Percentiles rank a stretch among this genome's conserved stretches.
Conservation (phyloP, 805 yeast species). For the Lachancea fermentati region DNA sequence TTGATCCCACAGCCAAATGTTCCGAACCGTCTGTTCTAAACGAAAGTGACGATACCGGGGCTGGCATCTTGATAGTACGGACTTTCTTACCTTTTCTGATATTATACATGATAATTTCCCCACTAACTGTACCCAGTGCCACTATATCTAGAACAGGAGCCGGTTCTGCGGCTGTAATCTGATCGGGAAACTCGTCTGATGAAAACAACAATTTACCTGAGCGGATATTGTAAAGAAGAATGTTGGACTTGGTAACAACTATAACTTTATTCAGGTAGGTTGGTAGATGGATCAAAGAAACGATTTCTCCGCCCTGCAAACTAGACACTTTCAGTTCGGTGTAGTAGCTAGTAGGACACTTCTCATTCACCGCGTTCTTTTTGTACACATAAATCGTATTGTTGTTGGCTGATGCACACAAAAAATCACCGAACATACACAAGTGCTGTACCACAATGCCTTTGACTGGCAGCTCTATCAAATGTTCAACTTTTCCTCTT, state of each 20-base stretch:
- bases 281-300: slow-evolving; percentile 63
- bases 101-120: slow-evolving; percentile 62
- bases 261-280: slow-evolving; percentile 88
- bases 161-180: slow-evolving; percentile 63
- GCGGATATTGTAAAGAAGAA: slow-evolving; percentile 66
- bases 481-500: slow-evolving; percentile 61
- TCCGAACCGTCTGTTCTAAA: slow-evolving; percentile 89
- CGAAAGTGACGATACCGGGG: slow-evolving; percentile 54
- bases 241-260: slow-evolving; percentile 63
- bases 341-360: slow-evolving; percentile 58
- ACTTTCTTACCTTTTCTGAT: slow-evolving; percentile 56
- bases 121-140: slow-evolving; percentile 70
- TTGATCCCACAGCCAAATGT: slow-evolving; percentile 73
- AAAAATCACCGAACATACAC: slow-evolving; percentile 69
- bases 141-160: slow-evolving; percentile 86
- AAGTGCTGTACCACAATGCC: slow-evolving; percentile 42
- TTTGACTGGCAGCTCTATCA: slow-evolving; percentile 32
- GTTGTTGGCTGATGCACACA: slow-evolving; percentile 50
- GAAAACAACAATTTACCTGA: slow-evolving; percentile 67
- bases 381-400: slow-evolving; percentile 50
- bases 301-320: slow-evolving; percentile 62
- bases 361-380: slow-evolving; percentile 33
- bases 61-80: slow-evolving; percentile 42
- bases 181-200: slow-evolving; percentile 47
- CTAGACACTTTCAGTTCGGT: slow-evolving; percentile 53